phyloP scores from a whole-genome alignment of 495 filamentous ascomycete genomes.

The Rhizodiscina lignyota region DNA sequence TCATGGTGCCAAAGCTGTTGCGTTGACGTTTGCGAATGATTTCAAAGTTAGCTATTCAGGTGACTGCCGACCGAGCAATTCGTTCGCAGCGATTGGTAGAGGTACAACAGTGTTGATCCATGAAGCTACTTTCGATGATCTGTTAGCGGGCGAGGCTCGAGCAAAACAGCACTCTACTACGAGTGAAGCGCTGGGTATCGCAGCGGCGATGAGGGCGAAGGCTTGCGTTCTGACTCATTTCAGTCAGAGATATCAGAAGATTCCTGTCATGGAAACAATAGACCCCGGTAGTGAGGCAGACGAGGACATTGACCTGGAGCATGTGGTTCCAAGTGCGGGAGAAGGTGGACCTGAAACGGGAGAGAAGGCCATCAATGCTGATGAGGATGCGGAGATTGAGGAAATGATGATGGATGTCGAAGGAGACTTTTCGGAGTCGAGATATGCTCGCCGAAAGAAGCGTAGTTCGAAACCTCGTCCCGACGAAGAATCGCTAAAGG shows the following conservation, averaged over 20 bases:
- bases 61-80: constrained; percentile 64
- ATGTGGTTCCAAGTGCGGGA: not conserved
- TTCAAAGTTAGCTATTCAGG: constrained; percentile 84
- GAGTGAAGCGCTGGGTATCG: constrained; percentile 66
- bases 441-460: not conserved
- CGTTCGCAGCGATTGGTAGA: constrained; percentile 52
- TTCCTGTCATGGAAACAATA: constrained; percentile 36
- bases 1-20: constrained; percentile 54
- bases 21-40: constrained; percentile 50
- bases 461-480: not conserved
- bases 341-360: constrained; percentile 6
- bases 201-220: constrained; percentile 56
- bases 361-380: constrained; percentile 4
- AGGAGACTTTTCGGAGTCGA: too few species aligned
- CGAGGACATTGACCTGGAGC: constrained; percentile 1
- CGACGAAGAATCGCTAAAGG: not conserved
- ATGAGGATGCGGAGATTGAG: constrained; percentile 18
- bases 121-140: constrained; percentile 90
- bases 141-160: constrained; percentile 54
- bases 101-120: constrained; percentile 75
- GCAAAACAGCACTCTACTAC: constrained; percentile 87
- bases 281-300: constrained; percentile 6
- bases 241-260: constrained; percentile 85
- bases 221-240: constrained; percentile 82
- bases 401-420: constrained; percentile 22